Conservation (phyloP, 2,329 filamentous ascomycete genomes). For the Paecilomyces variotii region DNA sequence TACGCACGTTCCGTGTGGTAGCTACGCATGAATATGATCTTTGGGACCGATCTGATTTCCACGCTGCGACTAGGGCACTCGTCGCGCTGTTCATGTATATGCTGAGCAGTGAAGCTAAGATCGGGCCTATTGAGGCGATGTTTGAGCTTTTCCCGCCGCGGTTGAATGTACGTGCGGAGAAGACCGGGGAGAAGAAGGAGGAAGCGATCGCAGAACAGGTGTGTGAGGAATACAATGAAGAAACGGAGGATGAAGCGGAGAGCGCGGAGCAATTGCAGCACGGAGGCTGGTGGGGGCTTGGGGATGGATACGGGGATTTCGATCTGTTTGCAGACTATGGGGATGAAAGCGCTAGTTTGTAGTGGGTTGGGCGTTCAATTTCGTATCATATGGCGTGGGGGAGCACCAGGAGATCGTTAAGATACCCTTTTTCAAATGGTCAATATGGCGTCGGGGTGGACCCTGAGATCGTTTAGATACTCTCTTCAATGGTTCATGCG, state of each 20-base stretch:
- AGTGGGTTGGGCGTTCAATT: not conserved
- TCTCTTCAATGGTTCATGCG: not conserved
- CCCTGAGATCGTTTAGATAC: not conserved
- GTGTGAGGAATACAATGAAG: not conserved
- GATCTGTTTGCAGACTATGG: not conserved
- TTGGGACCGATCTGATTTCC: conserved; percentile 15
- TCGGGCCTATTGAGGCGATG: conserved; percentile 14
- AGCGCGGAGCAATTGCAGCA: not conserved
- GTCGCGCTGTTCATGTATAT: conserved; percentile 18
- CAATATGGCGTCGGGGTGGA: not conserved
- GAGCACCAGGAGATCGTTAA: not conserved
- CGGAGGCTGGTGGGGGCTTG: not conserved
- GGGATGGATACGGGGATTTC: not conserved
- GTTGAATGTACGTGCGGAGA: conserved; percentile 3
- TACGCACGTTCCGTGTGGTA: conserved; percentile 14
- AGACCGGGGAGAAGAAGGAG: conserved; percentile 4
- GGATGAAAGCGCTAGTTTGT: not conserved
- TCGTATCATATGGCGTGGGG: not conserved
- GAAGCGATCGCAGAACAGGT: not conserved
- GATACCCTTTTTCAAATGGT: not conserved
- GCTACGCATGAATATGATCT: conserved; percentile 21
- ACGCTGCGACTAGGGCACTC: conserved; percentile 9
- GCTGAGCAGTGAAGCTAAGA: conserved; percentile 18
- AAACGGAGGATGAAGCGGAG: not conserved
- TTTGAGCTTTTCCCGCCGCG: conserved; percentile 14